Evolutionary conservation across 148 eudicot species (phyloP), one percentile per base, ranked within the genome.

Genomic region (Rhododendron ovatum): DNA sequence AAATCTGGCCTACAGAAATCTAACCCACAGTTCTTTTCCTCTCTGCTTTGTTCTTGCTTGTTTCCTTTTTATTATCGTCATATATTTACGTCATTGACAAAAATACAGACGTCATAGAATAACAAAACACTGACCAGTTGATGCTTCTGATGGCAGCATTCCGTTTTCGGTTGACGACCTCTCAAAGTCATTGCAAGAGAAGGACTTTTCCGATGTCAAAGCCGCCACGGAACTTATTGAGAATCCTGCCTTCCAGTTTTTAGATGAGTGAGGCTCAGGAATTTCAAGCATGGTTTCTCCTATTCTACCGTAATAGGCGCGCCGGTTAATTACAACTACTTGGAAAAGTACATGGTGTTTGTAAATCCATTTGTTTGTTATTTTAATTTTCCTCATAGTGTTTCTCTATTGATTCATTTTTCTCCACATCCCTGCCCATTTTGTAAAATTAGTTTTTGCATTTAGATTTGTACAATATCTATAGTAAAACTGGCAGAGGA

Each of bases 151-250:
- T 86, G 86, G 89, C 95, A 97, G 99, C 93, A 97, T 97, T 76
- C 99, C 98, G 0, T 97, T 97, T 92, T 97, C 99, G 6, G 91
- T 95, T 37, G 99, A 97, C 79, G 98, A 97, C 71, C 90, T 97
- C 71, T 93, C 98, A 7, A 89, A 85, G 77, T 90, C 99, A 57
- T 89, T 95, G 85, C 91, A 92, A 87, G 92, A 89, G 63, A 95
- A 95, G 90, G 98, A 95, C 47, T 93, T 95, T 85, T 53, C 90
- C n/a, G 98, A 95, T 53, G 95, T 95, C 82, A 93, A 91, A 89
- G 93, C 98, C 4, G 98, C 95, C 7, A 84, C 86, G 43, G 94
- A 92, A 85, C 98, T 97, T 87, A 91, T 93, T 18, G 96, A 94
- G 90, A 94, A 95, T 89, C 94, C 93, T n/a, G 95, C 94, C 93